Evolutionary conservation across 306 rosid genomes (phyloP), one percentile per base, ranked within the genome.

Genomic region (Quercus cerris): DNA sequence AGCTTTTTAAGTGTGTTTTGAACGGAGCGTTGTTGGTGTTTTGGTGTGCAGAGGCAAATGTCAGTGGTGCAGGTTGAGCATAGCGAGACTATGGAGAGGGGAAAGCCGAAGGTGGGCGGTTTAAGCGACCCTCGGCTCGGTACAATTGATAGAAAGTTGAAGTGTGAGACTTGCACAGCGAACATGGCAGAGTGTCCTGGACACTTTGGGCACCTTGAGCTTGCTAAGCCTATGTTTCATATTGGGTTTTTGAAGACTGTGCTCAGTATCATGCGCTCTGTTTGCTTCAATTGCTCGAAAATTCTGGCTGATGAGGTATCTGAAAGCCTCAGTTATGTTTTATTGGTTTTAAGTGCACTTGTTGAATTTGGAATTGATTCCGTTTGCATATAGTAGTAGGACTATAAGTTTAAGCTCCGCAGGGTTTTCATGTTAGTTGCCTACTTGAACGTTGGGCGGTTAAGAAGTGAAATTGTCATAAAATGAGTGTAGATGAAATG

Each of bases 171-270:
- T 49, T 96, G 99, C 55, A 96, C 97, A 0, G 99, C 97, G 0
- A 90, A 83, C 46, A 96, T 96, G 99, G 99, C 99, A 0, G 99
- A 95, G 88, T 95, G 99, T 7, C 99, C 99, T 0, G 99, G 99
- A 2, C 99, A 95, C 54, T 95, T 95, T 74, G 99, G 99, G 22
- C 95, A 93, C 78, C 90, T 95, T 67, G 99, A 95, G 91, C 97
- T 95, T 14, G 99, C 99, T 0, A 95, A 95, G 56, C 99, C 99
- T 1, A 95, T 95, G 99, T 95, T 95, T 55, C 99, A 95, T 72
- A 93, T 95, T 14, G 99, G 99, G 23, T 95, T 95, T 70, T 38
- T 95, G 88, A 95, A 93, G 87, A 95, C 96, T 1, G 97, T 95
- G 5, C 85, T 93, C 14, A 62, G 83, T 5, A 90, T 95, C 54